Base-by-base conservation (phyloP, 2,329 filamentous ascomycete genomes). In the Aotearoamyces nothofagi region DNA sequence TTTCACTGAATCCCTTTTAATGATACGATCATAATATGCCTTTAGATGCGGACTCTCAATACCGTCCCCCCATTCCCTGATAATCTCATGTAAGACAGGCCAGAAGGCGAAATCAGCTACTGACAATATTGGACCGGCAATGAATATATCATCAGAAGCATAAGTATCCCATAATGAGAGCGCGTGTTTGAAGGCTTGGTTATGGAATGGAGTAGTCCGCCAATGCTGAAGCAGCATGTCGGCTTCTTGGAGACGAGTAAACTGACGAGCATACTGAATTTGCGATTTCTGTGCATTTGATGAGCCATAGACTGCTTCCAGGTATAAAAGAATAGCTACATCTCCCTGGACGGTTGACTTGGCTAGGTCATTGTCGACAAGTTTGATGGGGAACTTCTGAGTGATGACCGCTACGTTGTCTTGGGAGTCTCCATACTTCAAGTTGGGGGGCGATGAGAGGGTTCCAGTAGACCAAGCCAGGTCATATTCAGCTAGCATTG, bases 61-160 rank as follows among this genome's bases (percentile, higher is more conserved):
- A 7, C 12, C 12, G 9, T 42, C 23, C 2, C 50, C 55, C 31
- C 45, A 45, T 12, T 51, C 47, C 9, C 46, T 35, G 6, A 55
- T 44, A 12, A 69, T 52, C 17, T 54, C 53, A 33, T 67, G 49
- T 33, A 75, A 39, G 9, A 69, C 54, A 1, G 69, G 67, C 62
- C 64, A 71, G 3, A 71, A 43, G 0, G 63, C 65, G 42, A 61
- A 74, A 44, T 75, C 69, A 0, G 60, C 59, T 2, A 72, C 42
- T 2, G 54, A 52, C 1, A 58, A 40, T 5, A 26, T 28, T 1
- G 33, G 37, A 1, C 60, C 63, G 0, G 60, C 58, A 12, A 70
- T 56, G 40, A 60, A 69, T 9, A 46, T 36, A 16, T 32, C 26
- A 23, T 40, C 36, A 10, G 29, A 25, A 4, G 37, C 34, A 29